Conservation (phyloP, 2,329 filamentous ascomycete genomes). For the Epichloe bromicola region DNA sequence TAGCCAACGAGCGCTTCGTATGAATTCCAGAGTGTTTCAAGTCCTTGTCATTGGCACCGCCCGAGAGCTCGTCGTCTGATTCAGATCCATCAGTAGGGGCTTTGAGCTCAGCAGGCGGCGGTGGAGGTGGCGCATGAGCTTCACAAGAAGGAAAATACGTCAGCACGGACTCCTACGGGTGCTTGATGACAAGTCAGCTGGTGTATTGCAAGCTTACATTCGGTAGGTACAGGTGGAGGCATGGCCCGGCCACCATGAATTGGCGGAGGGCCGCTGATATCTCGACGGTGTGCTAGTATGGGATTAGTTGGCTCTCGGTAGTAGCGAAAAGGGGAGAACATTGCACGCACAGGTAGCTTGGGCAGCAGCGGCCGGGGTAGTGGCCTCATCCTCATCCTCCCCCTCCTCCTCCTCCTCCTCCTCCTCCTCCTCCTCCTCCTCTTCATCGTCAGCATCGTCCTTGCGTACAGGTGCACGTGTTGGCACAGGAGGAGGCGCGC, state of each 20-base stretch:
- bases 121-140: slow-evolving; percentile 51
- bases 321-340: neutral
- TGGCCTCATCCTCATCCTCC: slow-evolving; percentile 23
- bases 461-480: slow-evolving; percentile 7
- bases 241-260: slow-evolving; percentile 38
- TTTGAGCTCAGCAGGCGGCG: slow-evolving; percentile 37
- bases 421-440: slow-evolving; percentile 24
- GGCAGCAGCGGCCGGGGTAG: slow-evolving; percentile 20
- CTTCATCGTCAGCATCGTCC: slow-evolving; percentile 14
- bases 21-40: slow-evolving; percentile 22
- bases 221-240: slow-evolving; percentile 44
- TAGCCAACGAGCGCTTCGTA: slow-evolving; percentile 24
- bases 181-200: neutral
- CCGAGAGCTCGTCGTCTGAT: slow-evolving; percentile 77
- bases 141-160: slow-evolving; percentile 2
- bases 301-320: slow-evolving; percentile 13
- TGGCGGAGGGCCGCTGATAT: slow-evolving; percentile 27
- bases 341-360: slow-evolving; percentile 10
- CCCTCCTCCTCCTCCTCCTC: no score
- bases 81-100: slow-evolving; percentile 69
- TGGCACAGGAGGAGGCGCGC: slow-evolving; percentile 18
- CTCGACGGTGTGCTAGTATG: slow-evolving; percentile 21
- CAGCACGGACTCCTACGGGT: neutral
- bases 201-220: slow-evolving; percentile 34
- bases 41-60: slow-evolving; percentile 30